phyloP scores from a whole-genome alignment of 257 asterid genomes.

The Leonotis leonurus region DNA sequence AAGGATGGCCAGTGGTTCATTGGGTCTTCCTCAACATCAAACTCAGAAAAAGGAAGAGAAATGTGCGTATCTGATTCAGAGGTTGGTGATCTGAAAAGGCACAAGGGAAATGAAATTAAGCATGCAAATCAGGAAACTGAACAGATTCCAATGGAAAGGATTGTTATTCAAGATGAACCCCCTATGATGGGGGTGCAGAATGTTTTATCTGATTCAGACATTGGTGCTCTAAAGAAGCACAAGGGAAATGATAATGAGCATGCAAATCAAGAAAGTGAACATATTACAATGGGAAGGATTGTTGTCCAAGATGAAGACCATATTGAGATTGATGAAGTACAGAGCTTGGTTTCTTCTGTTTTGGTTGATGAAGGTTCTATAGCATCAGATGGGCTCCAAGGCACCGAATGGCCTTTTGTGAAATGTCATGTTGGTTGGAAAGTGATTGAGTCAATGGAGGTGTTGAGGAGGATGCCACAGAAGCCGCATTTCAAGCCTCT shows the following conservation, averaged over 20 bases:
- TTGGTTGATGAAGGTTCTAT: background rate
- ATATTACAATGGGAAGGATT: no score
- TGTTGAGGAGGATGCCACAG: slow-evolving; percentile 55
- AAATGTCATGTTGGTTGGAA: slow-evolving; percentile 45
- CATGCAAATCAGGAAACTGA: background rate
- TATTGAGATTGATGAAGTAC: background rate
- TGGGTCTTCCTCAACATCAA: background rate
- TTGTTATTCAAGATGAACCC: background rate
- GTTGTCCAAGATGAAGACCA: background rate
- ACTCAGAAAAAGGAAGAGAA: background rate
- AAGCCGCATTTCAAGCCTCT: slow-evolving; percentile 71
- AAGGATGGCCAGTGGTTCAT: slow-evolving; percentile 56
- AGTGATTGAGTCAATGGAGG: slow-evolving; percentile 54
- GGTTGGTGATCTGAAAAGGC: background rate
- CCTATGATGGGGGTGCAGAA: background rate
- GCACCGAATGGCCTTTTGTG: slow-evolving; percentile 39
- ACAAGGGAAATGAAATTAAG: background rate
- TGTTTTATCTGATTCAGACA: no score
- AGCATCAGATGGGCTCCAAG: slow-evolving; percentile 9
- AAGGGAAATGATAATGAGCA: no score
- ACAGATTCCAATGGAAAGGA: background rate
- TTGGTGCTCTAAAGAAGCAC: no score
- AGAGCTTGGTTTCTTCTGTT: background rate
- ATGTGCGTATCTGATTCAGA: background rate
- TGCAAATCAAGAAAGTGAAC: background rate